Conservation (phyloP, 139 green algal species). For the Zygnema cylindricum region DNA sequence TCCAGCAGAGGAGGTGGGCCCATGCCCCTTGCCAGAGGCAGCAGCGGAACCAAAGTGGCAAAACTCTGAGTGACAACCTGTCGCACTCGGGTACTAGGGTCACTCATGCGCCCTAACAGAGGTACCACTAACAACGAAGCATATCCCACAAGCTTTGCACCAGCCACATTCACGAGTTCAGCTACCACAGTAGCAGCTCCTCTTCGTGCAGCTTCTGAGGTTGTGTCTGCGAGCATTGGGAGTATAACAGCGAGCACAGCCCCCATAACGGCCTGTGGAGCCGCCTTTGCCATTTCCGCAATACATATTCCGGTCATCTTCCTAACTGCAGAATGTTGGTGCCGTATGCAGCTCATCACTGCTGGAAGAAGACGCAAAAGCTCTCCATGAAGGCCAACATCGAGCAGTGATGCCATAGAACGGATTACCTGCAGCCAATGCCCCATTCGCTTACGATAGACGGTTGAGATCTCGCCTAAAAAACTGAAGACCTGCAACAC, state of each 20-base stretch:
- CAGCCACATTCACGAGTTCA: conserved; percentile 48
- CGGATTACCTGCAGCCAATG: conserved; percentile 72
- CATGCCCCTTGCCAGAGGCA: conserved; percentile 83
- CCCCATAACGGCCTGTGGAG: conserved; percentile 48
- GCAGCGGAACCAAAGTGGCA: conserved; percentile 80
- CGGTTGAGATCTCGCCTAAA: no score
- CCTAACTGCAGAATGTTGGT: conserved; percentile 65
- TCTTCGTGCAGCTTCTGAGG: conserved; percentile 23
- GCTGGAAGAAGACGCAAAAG: conserved; percentile 67
- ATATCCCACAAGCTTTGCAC: conserved; percentile 73
- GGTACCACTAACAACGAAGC: conserved; percentile 84
- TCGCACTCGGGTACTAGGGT: conserved; percentile 73
- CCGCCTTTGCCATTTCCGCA: conserved; percentile 53
- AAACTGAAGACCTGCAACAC: no score
- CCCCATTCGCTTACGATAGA: no score
- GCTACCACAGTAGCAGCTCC: conserved; percentile 35
- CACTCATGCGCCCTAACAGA: conserved; percentile 87
- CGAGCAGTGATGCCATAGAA: conserved; percentile 70
- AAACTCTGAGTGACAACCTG: conserved; percentile 76
- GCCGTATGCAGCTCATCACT: conserved; percentile 22
- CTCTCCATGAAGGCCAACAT: conserved; percentile 61
- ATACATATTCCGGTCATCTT: conserved; percentile 63
- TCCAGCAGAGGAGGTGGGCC: conserved; percentile 70
- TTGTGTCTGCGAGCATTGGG: conserved; percentile 56
- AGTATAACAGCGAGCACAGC: conserved; percentile 53